Evolutionary conservation across 2,329 filamentous ascomycete genomes (phyloP).

Genomic region (Phaeosphaeriaceae sp.): DNA sequence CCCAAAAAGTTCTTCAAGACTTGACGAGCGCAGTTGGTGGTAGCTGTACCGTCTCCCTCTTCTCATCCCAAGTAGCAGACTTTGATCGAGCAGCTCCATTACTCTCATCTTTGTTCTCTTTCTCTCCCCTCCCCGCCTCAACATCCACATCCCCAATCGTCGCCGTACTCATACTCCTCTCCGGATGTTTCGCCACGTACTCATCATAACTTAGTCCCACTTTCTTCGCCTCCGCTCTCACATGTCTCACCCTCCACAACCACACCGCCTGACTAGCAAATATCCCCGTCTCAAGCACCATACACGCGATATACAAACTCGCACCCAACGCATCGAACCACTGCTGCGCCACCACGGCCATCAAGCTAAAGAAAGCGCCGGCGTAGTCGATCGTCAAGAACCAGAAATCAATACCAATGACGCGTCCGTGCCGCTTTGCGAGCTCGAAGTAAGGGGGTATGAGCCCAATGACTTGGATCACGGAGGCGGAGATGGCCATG

Average conservation of each 20-base stretch:
- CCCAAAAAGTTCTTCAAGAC: neutral
- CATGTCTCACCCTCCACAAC: slow-evolving; percentile 62
- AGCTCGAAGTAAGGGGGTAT: slow-evolving; percentile 69
- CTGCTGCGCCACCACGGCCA: slow-evolving; percentile 68
- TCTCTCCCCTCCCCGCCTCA: slow-evolving; percentile 2
- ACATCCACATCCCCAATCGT: slow-evolving; percentile 7
- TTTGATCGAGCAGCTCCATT: neutral
- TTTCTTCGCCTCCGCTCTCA: slow-evolving; percentile 61
- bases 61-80: neutral
- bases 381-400: slow-evolving; percentile 68
- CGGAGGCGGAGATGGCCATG: slow-evolving; percentile 65
- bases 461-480: slow-evolving; percentile 65
- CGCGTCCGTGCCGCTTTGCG: slow-evolving; percentile 67
- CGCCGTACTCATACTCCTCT: slow-evolving; percentile 9
- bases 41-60: neutral
- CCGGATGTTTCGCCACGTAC: slow-evolving; percentile 2
- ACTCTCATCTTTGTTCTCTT: neutral
- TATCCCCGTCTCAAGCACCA: slow-evolving; percentile 67
- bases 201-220: slow-evolving; percentile 60
- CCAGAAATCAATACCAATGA: slow-evolving; percentile 66
- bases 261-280: slow-evolving; percentile 67
- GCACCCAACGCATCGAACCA: slow-evolving; percentile 69
- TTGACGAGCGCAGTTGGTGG: slow-evolving; percentile 2
- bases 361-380: slow-evolving; percentile 70
- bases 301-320: slow-evolving; percentile 66